phyloP scores from a whole-genome alignment of 495 filamentous ascomycete species.

The Evernia prunastri region DNA sequence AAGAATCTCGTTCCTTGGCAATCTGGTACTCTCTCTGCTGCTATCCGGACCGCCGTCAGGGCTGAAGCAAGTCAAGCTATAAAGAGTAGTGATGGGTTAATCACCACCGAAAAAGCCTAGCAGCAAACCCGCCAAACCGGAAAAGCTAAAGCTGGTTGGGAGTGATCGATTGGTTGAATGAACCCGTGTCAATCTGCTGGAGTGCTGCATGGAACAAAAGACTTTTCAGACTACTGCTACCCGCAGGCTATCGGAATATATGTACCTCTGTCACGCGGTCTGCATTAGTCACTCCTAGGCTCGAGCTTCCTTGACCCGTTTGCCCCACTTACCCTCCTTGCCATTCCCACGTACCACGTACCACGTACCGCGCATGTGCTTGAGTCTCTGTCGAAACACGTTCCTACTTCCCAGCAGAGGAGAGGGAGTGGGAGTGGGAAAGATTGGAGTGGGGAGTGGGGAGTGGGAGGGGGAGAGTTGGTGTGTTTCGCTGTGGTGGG shows the following conservation, averaged over 20 bases:
- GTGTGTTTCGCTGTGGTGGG: too few relatives aligned
- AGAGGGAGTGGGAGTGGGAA: background rate
- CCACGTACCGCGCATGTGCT: too few relatives aligned
- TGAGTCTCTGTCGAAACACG: too few relatives aligned
- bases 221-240: background rate
- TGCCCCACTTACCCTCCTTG: background rate
- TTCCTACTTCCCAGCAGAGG: background rate
- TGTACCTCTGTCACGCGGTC: background rate
- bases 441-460: too few relatives aligned
- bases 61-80: background rate
- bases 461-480: background rate
- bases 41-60: background rate
- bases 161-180: background rate
- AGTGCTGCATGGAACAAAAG: background rate
- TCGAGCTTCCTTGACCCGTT: background rate
- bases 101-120: background rate
- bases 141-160: background rate
- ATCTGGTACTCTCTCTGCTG: background rate
- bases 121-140: background rate
- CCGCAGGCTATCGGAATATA: slow-evolving; percentile 3
- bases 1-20: background rate
- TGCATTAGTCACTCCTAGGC: background rate
- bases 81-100: background rate
- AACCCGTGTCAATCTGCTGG: background rate
- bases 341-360: too few relatives aligned